Evolutionary conservation across 805 yeast genomes (phyloP).

Genomic region (Suhomyces canberraensis): DNA sequence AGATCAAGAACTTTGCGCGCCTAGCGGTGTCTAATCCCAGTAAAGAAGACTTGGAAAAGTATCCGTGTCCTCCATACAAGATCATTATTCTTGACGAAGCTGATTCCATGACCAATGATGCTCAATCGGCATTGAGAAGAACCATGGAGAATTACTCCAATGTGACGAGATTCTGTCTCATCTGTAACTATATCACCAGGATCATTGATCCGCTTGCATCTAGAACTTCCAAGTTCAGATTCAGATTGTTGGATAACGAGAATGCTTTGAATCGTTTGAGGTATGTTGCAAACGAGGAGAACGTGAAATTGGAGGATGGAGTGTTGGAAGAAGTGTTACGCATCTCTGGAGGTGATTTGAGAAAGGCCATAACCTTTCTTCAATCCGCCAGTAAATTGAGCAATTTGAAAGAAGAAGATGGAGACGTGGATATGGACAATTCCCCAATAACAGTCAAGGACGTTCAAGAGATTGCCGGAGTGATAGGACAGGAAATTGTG

Average conservation of each 20-base stretch:
- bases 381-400: conserved; percentile 76
- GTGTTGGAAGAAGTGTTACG: conserved; percentile 61
- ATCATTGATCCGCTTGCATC: conserved; percentile 96
- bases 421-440: conserved; percentile 27
- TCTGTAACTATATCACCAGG: conserved; percentile 94
- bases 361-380: conserved; percentile 86
- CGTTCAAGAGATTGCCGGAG: conserved; percentile 74
- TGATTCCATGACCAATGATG: conserved; percentile 96
- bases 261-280: conserved; percentile 69
- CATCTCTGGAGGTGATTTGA: conserved; percentile 85
- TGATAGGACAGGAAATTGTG: conserved; percentile 53
- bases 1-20: conserved; percentile 83
- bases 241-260: conserved; percentile 67
- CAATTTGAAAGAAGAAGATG: conserved; percentile 22
- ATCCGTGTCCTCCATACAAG: conserved; percentile 97
- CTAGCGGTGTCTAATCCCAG: conserved; percentile 79
- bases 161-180: conserved; percentile 86
- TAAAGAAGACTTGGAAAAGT: conserved; percentile 59
- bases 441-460: conserved; percentile 42
- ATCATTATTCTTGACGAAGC: conserved; percentile 92
- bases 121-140: conserved; percentile 92
- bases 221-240: conserved; percentile 93
- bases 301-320: conserved; percentile 40
- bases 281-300: conserved; percentile 50
- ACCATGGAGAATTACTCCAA: conserved; percentile 89